phyloP scores from a whole-genome alignment of 23 red algal species.

The Cyanidiococcus yangmingshanensis region DNA sequence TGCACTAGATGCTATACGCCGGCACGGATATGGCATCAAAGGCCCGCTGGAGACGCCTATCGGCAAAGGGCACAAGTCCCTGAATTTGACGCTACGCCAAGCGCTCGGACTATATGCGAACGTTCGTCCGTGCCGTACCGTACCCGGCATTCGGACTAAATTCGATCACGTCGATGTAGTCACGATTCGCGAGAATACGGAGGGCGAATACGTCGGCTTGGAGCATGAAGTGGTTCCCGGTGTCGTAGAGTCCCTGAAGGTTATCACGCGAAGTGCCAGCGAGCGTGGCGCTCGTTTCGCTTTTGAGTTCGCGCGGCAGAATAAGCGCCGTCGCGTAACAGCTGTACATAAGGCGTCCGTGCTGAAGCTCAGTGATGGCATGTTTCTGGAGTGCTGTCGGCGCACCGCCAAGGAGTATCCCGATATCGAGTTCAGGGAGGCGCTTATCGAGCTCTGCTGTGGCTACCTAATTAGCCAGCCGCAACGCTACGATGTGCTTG shows the following conservation, averaged over 20 bases:
- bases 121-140: slow-evolving; percentile 73
- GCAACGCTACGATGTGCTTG: slow-evolving; percentile 92
- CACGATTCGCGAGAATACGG: slow-evolving; percentile 95
- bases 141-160: slow-evolving; percentile 73
- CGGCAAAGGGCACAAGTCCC: slow-evolving; percentile 33
- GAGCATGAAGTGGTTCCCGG: slow-evolving; percentile 82
- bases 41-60: slow-evolving; percentile 77
- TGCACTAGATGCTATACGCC: slow-evolving; percentile 47
- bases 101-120: slow-evolving; percentile 87
- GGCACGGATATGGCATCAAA: slow-evolving; percentile 77
- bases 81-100: slow-evolving; percentile 71
- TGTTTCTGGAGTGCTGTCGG: slow-evolving; percentile 74
- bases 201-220: slow-evolving; percentile 94
- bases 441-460: slow-evolving; percentile 91
- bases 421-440: slow-evolving; percentile 76
- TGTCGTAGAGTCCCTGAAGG: slow-evolving; percentile 88
- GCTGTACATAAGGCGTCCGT: slow-evolving; percentile 93
- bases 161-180: slow-evolving; percentile 74
- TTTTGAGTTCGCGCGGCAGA: slow-evolving; percentile 71
- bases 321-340: slow-evolving; percentile 81
- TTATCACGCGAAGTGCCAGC: slow-evolving; percentile 58
- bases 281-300: slow-evolving; percentile 78
- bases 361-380: slow-evolving; percentile 83
- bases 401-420: slow-evolving; percentile 72
- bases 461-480: slow-evolving; percentile 76